A percentile compares a stretch with the other conserved stretches of the same genome.
phyloP scores from a whole-genome alignment of 2,329 filamentous ascomycete species.

The Cryphonectria japonica region DNA sequence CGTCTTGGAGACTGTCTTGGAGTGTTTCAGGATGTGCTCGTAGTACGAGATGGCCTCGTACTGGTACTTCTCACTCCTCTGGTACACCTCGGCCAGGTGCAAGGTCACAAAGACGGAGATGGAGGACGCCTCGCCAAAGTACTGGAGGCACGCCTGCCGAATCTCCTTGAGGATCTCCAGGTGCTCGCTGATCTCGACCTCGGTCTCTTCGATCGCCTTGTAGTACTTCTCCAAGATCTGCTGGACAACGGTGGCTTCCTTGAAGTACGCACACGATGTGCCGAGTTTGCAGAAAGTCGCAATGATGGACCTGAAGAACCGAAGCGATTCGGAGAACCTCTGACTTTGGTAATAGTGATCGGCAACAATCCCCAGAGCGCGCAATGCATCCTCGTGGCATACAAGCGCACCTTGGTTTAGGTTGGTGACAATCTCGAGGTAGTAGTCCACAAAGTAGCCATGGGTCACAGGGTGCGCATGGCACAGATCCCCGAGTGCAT shows the following conservation, averaged over 20 bases:
- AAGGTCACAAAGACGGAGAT: slow-evolving; percentile 6
- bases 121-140: slow-evolving; percentile 2
- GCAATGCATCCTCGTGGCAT: slow-evolving; percentile 10
- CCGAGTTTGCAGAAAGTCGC: slow-evolving; percentile 11
- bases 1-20: slow-evolving; percentile 7
- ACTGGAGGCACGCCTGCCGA: slow-evolving; percentile 5
- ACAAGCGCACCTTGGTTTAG: slow-evolving; percentile 9
- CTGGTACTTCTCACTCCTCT: slow-evolving; percentile 12
- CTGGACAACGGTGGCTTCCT: not conserved
- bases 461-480: slow-evolving; percentile 5
- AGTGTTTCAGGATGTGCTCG: slow-evolving; percentile 10
- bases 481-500: slow-evolving; percentile 7
- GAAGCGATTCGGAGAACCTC: slow-evolving; percentile 6
- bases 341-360: slow-evolving; percentile 15
- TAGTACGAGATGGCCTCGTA: slow-evolving; percentile 8
- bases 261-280: not conserved
- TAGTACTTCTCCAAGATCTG: slow-evolving; percentile 6
- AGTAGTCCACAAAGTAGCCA: slow-evolving; percentile 15
- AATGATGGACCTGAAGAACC: slow-evolving; percentile 9
- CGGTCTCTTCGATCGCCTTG: slow-evolving; percentile 12
- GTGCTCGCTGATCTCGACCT: slow-evolving; percentile 6
- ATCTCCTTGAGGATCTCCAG: slow-evolving; percentile 13
- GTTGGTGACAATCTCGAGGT: slow-evolving; percentile 11
- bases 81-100: slow-evolving; percentile 7
- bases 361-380: slow-evolving; percentile 6